Base-by-base conservation (phyloP, 177 flowering plant species). In the Vitis hybrid region DNA sequence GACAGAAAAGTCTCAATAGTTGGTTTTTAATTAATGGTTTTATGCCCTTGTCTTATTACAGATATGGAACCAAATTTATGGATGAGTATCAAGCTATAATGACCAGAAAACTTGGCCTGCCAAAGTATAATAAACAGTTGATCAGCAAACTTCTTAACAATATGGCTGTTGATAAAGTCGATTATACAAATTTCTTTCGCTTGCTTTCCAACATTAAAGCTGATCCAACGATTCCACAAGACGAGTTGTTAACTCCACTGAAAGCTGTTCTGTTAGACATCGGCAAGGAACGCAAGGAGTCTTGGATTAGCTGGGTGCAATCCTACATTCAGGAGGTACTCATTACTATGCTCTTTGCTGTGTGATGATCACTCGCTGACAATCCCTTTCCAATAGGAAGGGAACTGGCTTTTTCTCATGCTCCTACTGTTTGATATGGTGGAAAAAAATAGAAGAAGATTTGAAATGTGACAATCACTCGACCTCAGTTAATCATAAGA, bases 121-220 rank as follows among this genome's bases (percentile, higher is more conserved):
- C 89, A 10, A 92, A 92, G 80, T 96, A 96, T 85, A 93, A 88
- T 79, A 93, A 96, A 75, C 90, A 88, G 77, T 67, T 91, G 79
- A 89, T 90, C 65, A 77, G 93, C 71, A 88, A 87, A 77, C 97
- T 96, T 56, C 87, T 89, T 13, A 88, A 83, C 60, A 89, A 89
- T 77, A 77, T 89, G 90, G 92, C 94, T 29, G 90, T 89, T 60
- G 94, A 89, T 72, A 89, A 89, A 85, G 98, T 95, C 29, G 99
- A 95, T 77, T 93, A 95, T 72, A 96, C 99, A 73, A 96, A 90
- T 75, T 96, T 96, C 82, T 96, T 96, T 69, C 93, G 99, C 45
- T 72, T 72, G 60, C 97, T 96, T 59, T 88, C 99, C 58, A 96
- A 90, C 73, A 68, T 93, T 51, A 92, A 90, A 83, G 86, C 95